These are phyloP conservation scores for Microstegium vimineum DNA, from an alignment of 176 grass and related monocot genomes.

Conservation along the genomic window DNA sequence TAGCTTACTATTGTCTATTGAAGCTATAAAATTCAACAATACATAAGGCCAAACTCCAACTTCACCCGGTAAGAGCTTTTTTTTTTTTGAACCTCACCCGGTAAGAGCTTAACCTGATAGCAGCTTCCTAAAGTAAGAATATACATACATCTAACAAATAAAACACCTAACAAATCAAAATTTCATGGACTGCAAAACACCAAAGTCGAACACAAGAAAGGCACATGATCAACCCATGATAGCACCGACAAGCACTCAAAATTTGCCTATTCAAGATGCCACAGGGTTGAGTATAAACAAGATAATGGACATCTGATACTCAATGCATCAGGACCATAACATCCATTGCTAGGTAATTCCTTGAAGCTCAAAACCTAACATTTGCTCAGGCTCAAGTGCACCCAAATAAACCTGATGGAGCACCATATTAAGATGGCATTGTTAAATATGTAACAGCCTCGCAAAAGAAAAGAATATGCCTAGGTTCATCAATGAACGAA, in stretches of 20 bases:
- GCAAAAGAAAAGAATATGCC: too few relatives aligned
- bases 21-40: background rate
- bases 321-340: background rate
- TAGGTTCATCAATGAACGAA: background rate
- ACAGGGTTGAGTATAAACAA: background rate
- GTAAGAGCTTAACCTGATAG: background rate
- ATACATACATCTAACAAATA: background rate
- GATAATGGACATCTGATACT: background rate
- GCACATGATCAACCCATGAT: background rate
- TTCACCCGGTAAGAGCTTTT: too few relatives aligned
- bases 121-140: background rate
- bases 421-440: background rate
- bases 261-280: background rate
- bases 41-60: background rate
- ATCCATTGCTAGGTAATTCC: background rate
- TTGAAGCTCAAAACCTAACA: background rate
- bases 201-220: background rate
- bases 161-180: background rate
- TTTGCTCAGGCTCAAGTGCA: background rate
- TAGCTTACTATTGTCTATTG: background rate
- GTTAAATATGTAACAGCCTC: background rate
- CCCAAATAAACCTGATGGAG: conserved; percentile 2
- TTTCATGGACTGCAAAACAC: background rate
- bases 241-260: background rate
- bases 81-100: too few relatives aligned